These are phyloP conservation scores for Paralagenidium karlingii DNA, from an alignment of 352 stramenopile genomes.

Conservation along the genomic window DNA sequence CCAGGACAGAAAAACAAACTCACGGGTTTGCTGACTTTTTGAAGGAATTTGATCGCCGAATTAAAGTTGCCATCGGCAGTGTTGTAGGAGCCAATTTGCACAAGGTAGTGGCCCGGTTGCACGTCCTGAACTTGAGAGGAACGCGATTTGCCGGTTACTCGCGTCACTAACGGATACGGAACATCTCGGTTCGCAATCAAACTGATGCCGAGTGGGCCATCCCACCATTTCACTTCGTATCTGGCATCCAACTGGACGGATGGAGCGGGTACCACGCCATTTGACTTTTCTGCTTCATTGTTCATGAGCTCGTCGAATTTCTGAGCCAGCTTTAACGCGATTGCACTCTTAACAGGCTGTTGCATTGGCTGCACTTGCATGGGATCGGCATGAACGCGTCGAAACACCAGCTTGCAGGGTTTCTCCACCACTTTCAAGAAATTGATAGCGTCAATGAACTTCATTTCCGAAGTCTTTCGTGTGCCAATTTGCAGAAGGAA, in stretches of 20 bases:
- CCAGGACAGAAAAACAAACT: slow-evolving; percentile 74
- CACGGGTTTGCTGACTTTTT: slow-evolving; percentile 78
- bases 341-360: slow-evolving; percentile 44
- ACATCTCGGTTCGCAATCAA: slow-evolving; percentile 81
- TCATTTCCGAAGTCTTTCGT: slow-evolving; percentile 56
- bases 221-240: slow-evolving; percentile 82
- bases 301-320: slow-evolving; percentile 69
- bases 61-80: slow-evolving; percentile 81
- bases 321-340: slow-evolving; percentile 52
- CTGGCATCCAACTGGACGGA: slow-evolving; percentile 70
- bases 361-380: slow-evolving; percentile 73
- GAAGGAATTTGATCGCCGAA: slow-evolving; percentile 80
- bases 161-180: slow-evolving; percentile 73
- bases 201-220: slow-evolving; percentile 76
- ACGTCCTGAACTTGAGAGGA: slow-evolving; percentile 81
- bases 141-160: slow-evolving; percentile 81
- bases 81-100: slow-evolving; percentile 78
- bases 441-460: slow-evolving; percentile 73
- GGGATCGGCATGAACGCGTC: slow-evolving; percentile 44
- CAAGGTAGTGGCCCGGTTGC: slow-evolving; percentile 75
- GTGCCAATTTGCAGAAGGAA: slow-evolving; percentile 63
- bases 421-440: slow-evolving; percentile 73
- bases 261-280: slow-evolving; percentile 22
- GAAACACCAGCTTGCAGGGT: slow-evolving; percentile 66
- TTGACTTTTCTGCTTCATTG: slow-evolving; percentile 58